Base-by-base conservation (phyloP, 2,329 filamentous ascomycete species). In the Emericellopsis atlantica region DNA sequence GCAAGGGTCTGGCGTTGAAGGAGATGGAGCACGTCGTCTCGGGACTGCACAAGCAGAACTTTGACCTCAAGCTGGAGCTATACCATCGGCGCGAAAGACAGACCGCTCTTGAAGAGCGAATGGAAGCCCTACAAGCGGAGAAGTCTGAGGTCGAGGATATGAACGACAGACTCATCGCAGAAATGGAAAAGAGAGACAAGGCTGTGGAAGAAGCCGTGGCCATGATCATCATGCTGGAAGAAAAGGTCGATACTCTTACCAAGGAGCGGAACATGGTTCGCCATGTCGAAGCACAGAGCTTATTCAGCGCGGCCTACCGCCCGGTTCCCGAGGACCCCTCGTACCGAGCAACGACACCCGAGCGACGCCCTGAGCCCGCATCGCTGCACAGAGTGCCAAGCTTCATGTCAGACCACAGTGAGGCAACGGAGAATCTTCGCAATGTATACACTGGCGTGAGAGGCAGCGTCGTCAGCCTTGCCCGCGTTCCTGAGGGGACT, bases 1-100 rank as follows among this genome's bases (percentile, higher is more conserved):
- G 69, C 46, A 76, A 70, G 47, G 68, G 68, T 4, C 65, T 81
- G 57, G 79, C 79, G 2, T 61, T 77, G 6, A 79, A 81, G 52
- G 79, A 84, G 49, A 78, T 81, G 64, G 80, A 85, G 55, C 67
- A 77, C 70, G 74, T 79, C 41, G 61, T 85, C 40, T 82, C 81
- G 5, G 79, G 67, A 2, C 60, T 86, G 18, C 77, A 81, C 55
- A 87, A 87, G 54, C 76, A 84, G 58, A 87, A 86, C 51, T 87
- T 86, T 49, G 81, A 84, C 48, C 66, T 87, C 34, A 86, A 87
- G 56, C 65, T 86, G 26, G 81, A 86, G 53, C 58, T 87, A 1
- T 84, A 73, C 49, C 80, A 86, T 52, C 70, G 79, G 6, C 69
- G 81, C 23, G 74, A 86, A 57, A 69, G 72, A 40, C 78, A 82